Evolutionary conservation across 2,329 filamentous ascomycete species (phyloP), one percentile per base, ranked within the genome.

Genomic region (Aspergillus novoparasiticus): DNA sequence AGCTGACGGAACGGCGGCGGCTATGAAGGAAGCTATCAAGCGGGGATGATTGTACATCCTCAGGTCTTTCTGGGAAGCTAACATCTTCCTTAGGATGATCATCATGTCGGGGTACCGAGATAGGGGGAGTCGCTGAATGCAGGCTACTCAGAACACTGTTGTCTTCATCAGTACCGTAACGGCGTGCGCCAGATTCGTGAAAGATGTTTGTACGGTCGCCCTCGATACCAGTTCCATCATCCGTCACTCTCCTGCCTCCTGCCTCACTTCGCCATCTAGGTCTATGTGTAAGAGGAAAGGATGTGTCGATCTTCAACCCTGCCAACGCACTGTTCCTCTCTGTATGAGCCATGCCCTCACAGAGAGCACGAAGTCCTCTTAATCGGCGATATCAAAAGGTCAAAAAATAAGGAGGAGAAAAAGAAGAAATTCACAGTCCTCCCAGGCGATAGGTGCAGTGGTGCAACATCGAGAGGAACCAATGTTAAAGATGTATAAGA

Each of bases 71-170:
- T 19, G 75, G 75, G 46, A 72, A 79, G 48, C 67, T 71, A 45
- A 72, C 64, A 57, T 75, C 69, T 45, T 76, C 69, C 51, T 65
- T 65, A 4, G 64, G 28, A 21, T 68, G 66, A 45, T 79, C 76
- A 66, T 76, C 75, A 57, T 72, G 65, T 60, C 78, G 76, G 53
- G 80, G 80, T n/a, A 82, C 81, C 57, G 77, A 75, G 58, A 82
- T 80, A 36, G 80, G 80, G 64, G 79, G 78, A 45, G 80, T 81
- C 53, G 72, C 75, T 65, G 77, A 79, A 72, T 79, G 77, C 58
- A 79, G 69, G 65, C 76, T 75, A 66, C 67, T 77, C 67, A 78
- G 70, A 58, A 75, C 71, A 74, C 74, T 76, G 70, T 67, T 72
- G 68, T 77, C 76, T 73, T 77, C 71, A 76, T 79, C 75, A 74